Evolutionary conservation across 1,284 basidiomycete genomes (phyloP).

Genomic region (Ganoderma sinense): DNA sequence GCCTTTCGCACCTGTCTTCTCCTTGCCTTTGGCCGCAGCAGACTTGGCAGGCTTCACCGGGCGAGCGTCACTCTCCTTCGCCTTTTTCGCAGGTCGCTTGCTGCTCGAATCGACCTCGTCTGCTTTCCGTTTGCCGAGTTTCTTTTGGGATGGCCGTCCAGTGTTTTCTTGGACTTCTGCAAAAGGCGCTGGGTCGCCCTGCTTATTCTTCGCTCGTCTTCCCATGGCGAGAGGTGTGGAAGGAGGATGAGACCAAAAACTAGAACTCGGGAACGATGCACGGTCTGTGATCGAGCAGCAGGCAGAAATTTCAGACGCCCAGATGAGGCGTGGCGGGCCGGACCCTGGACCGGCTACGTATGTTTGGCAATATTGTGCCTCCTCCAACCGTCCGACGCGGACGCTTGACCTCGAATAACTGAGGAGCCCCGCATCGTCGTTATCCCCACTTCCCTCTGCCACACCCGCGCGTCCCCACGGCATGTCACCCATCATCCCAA

Average conservation of each 20-base stretch:
- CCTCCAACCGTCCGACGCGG: not conserved
- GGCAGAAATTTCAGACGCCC: constrained; percentile 30
- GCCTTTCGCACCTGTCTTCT: constrained; percentile 25
- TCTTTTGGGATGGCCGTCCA: constrained; percentile 53
- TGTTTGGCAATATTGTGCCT: constrained; percentile 11
- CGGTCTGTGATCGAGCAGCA: not conserved
- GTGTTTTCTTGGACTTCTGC: constrained; percentile 44
- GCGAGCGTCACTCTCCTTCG: constrained; percentile 48
- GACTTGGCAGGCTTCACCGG: constrained; percentile 21
- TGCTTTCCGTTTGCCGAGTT: constrained; percentile 78
- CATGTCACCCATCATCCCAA: constrained; percentile 21
- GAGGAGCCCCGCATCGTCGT: not conserved
- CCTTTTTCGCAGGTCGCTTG: constrained; percentile 64
- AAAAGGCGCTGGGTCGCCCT: constrained; percentile 77
- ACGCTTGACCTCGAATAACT: not conserved
- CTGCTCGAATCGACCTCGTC: constrained; percentile 45
- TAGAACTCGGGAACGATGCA: too few relatives aligned
- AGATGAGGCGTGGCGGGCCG: constrained; percentile 11
- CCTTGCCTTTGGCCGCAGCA: constrained; percentile 30
- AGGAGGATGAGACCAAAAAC: not conserved
- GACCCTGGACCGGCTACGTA: not conserved
- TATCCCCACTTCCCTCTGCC: not conserved
- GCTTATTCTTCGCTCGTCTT: constrained; percentile 91
- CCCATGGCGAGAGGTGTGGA: constrained; percentile 67
- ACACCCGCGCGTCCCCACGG: not conserved